Evolutionary conservation across 805 yeast genomes (phyloP).

Genomic region (Kockiozyma suomiensis): DNA sequence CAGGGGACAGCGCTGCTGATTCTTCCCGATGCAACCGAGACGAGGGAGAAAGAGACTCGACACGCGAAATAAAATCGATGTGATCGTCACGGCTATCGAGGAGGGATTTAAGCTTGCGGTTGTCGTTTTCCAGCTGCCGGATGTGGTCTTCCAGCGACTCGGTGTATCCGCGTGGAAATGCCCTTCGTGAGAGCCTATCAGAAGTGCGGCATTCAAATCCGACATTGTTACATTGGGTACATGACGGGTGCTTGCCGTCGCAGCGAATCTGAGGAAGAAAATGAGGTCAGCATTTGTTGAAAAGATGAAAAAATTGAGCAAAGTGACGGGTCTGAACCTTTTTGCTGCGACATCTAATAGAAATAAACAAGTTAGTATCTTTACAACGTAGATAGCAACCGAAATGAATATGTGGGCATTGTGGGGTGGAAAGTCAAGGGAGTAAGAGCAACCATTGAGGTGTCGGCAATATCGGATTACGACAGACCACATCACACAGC

Average conservation of each 20-base stretch:
- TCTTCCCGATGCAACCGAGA: conserved; percentile 9
- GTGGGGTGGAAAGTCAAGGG: background rate
- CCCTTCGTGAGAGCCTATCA: conserved; percentile 79
- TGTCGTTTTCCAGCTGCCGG: conserved; percentile 82
- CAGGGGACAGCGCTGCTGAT: background rate
- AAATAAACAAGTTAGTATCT: conserved; percentile 14
- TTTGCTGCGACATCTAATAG: conserved; percentile 29
- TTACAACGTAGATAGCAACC: background rate
- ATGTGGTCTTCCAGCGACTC: conserved; percentile 86
- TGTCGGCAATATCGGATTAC: background rate
- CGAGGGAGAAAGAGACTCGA: conserved; percentile 34
- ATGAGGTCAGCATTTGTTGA: background rate
- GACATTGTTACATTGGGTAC: conserved; percentile 79
- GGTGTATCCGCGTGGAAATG: conserved; percentile 90
- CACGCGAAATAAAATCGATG: conserved; percentile 48
- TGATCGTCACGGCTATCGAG: conserved; percentile 68
- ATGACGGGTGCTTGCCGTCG: conserved; percentile 64
- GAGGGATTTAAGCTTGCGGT: conserved; percentile 65
- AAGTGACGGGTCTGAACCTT: conserved; percentile 14
- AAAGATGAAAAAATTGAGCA: background rate
- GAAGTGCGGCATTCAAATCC: conserved; percentile 89
- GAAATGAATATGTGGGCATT: background rate
- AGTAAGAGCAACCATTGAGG: background rate
- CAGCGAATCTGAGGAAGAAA: conserved; percentile 50
- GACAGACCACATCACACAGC: no score